Percentiles rank a stretch among this genome's conserved stretches.
phyloP scores from a whole-genome alignment of 805 yeast species.

The Kazachstania psychrophila region DNA sequence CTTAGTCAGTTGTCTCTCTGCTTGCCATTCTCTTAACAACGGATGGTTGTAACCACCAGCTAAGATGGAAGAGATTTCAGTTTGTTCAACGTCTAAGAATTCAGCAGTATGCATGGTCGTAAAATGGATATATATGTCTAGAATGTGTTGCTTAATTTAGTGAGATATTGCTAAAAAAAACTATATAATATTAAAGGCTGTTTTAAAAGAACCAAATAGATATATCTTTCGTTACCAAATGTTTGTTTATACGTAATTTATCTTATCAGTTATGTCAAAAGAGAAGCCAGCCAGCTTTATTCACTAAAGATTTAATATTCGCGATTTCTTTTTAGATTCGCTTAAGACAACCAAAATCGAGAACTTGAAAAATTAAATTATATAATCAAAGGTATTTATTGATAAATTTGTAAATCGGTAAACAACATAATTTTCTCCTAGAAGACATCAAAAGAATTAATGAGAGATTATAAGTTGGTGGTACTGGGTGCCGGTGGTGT shows the following conservation, averaged over 20 bases:
- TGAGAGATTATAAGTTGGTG: constrained; percentile 75
- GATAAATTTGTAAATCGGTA: not conserved
- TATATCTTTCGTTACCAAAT: too few species aligned
- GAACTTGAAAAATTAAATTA: not conserved
- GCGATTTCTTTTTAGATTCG: too few species aligned
- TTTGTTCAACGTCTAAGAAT: constrained; percentile 47
- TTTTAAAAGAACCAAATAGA: too few species aligned
- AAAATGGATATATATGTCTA: too few species aligned
- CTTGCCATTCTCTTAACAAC: constrained; percentile 83
- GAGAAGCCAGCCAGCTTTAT: too few species aligned
- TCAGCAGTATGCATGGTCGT: constrained; percentile 57
- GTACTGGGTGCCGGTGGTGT: constrained; percentile 97
- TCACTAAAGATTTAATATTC: too few species aligned
- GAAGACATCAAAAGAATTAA: constrained; percentile 2
- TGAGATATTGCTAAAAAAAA: too few species aligned
- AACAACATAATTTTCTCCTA: not conserved
- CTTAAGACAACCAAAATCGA: too few species aligned
- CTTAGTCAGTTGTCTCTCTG: constrained; percentile 71
- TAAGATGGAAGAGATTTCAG: constrained; percentile 63
- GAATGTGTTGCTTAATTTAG: too few species aligned
- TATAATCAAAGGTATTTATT: not conserved
- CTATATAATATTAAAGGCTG: too few species aligned
- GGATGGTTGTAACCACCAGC: constrained; percentile 96
- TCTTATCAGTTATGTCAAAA: too few species aligned
- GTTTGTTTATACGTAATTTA: too few species aligned